phyloP scores from a whole-genome alignment of 495 filamentous ascomycete genomes.

The Penicillium silybi region DNA sequence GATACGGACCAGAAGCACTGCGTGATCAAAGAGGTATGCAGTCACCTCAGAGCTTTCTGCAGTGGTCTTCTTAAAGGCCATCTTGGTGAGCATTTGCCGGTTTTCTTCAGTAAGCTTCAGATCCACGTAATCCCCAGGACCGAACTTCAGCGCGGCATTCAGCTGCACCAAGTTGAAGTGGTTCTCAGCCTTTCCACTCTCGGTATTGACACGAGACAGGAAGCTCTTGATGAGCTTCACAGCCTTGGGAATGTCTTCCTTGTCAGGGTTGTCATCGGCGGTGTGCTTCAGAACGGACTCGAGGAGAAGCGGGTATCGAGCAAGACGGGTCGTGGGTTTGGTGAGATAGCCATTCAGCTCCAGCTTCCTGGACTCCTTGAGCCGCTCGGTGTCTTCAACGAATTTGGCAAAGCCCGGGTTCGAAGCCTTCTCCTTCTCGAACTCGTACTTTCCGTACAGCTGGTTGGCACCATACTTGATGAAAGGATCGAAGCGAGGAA shows the following conservation, averaged over 20 bases:
- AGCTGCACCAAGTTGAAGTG: constrained; percentile 92
- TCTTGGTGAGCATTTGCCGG: constrained; percentile 89
- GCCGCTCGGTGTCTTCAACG: constrained; percentile 92
- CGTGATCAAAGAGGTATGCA: constrained; percentile 94
- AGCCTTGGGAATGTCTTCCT: constrained; percentile 84
- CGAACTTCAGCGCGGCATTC: constrained; percentile 84
- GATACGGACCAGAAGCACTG: constrained; percentile 80
- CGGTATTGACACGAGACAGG: constrained; percentile 81
- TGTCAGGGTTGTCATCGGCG: constrained; percentile 80
- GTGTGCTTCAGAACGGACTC: constrained; percentile 89
- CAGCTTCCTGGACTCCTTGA: constrained; percentile 94
- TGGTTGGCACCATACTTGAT: constrained; percentile 97
- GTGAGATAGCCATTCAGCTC: constrained; percentile 98
- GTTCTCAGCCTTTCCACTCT: constrained; percentile 96
- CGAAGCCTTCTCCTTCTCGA: constrained; percentile 87
- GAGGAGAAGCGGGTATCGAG: constrained; percentile 90
- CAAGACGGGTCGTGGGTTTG: constrained; percentile 94
- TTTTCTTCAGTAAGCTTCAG: constrained; percentile 91
- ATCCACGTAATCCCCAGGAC: constrained; percentile 83
- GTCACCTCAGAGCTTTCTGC: constrained; percentile 86
- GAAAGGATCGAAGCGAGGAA: constrained; percentile 90
- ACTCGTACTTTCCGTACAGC: constrained; percentile 94
- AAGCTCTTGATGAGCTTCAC: constrained; percentile 81
- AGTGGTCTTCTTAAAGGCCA: constrained; percentile 84
- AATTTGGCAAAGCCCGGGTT: constrained; percentile 87